Evolutionary conservation across 2,329 filamentous ascomycete species (phyloP).

Genomic region (Botrytis tulipae): DNA sequence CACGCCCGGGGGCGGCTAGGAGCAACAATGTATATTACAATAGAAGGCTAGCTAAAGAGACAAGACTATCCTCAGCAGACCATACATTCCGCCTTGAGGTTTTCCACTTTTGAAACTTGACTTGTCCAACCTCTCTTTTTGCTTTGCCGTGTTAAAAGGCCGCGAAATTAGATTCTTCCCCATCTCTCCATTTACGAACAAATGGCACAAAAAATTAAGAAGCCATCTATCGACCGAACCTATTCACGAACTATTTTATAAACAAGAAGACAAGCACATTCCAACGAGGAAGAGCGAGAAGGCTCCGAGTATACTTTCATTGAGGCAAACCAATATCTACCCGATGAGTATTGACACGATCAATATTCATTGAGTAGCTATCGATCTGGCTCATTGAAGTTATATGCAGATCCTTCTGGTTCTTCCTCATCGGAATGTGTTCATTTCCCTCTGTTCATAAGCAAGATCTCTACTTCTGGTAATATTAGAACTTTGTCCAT

Average conservation of each 20-base stretch:
- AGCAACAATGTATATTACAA: not conserved
- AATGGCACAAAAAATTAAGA: not conserved
- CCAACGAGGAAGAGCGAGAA: not conserved
- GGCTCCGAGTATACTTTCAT: accelerated
- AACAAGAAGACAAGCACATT: not conserved
- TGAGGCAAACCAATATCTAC: not conserved
- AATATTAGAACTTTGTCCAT: not conserved
- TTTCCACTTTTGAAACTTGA: not conserved
- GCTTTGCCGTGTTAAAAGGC: too few species aligned
- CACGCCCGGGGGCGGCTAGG: not conserved
- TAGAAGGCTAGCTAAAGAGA: not conserved
- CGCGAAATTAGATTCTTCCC: too few species aligned
- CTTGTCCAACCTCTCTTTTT: not conserved
- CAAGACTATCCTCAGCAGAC: not conserved
- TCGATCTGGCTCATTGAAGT: not conserved
- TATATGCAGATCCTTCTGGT: not conserved
- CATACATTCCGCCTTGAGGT: not conserved
- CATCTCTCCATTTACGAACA: not conserved
- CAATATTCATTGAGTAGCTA: too few species aligned
- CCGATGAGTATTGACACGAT: not conserved
- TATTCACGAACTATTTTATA: not conserved
- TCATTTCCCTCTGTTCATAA: not conserved
- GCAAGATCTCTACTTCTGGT: not conserved
- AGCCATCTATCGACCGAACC: too few species aligned
- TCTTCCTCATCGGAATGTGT: not conserved